A percentile compares a stretch with the other conserved stretches of the same genome.
Evolutionary conservation across 768 basidiomycete genomes (phyloP).

Genomic region (Pulveroboletus sp.): DNA sequence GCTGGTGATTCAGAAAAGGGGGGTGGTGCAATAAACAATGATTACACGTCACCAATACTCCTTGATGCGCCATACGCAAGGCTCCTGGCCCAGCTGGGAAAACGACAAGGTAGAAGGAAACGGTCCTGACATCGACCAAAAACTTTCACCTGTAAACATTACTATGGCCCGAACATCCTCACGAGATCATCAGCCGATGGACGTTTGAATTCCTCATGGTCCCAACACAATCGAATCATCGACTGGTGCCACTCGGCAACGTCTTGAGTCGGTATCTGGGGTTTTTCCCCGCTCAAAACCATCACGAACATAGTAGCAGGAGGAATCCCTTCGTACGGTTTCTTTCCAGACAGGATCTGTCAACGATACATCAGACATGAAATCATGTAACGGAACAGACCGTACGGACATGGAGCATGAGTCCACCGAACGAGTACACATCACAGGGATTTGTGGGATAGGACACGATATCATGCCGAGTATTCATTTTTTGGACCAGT

Average conservation of each 20-base stretch:
- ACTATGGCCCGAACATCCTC: neutral
- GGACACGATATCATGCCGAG: neutral
- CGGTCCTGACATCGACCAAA: neutral
- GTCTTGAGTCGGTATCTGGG: slow-evolving; percentile 8
- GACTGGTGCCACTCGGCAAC: slow-evolving; percentile 1
- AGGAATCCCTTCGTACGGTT: slow-evolving; percentile 13
- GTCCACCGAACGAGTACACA: slow-evolving; percentile 34
- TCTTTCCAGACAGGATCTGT: slow-evolving; percentile 20
- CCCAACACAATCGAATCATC: slow-evolving; percentile 18
- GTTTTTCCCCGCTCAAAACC: slow-evolving; percentile 8
- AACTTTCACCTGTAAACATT: neutral
- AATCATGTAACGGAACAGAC: neutral
- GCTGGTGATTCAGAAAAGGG: too few relatives aligned
- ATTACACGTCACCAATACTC: neutral
- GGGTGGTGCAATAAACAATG: neutral
- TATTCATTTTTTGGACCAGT: slow-evolving; percentile 7
- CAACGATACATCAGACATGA: slow-evolving; percentile 4
- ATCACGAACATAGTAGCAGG: neutral
- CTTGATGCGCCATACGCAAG: neutral
- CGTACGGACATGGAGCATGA: slow-evolving; percentile 28
- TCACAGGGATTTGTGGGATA: slow-evolving; percentile 20
- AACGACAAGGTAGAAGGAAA: neutral
- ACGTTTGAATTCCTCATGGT: slow-evolving; percentile 11
- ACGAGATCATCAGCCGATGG: slow-evolving; percentile 13
- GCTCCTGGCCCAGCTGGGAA: neutral